Evolutionary conservation across 352 stramenopile genomes (phyloP).

Genomic region (Plasmopara muralis): DNA sequence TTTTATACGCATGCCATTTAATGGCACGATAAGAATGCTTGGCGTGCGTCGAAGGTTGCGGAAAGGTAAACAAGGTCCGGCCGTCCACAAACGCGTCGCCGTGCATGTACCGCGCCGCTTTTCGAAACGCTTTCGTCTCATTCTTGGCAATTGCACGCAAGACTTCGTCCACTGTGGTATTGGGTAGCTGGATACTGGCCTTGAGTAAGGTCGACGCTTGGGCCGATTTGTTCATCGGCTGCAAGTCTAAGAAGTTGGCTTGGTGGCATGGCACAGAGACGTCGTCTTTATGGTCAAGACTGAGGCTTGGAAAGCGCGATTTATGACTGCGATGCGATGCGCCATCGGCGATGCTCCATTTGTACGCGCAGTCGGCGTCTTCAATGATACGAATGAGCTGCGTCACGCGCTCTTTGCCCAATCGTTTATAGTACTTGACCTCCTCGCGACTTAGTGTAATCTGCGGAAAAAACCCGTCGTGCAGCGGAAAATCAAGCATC

Average conservation of each 20-base stretch:
- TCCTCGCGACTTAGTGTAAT: conserved; percentile 64
- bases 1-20: conserved; percentile 65
- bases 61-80: conserved; percentile 58
- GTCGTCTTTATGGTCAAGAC: conserved; percentile 12
- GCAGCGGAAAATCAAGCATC: conserved; percentile 64
- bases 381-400: conserved; percentile 76
- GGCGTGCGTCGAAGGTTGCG: conserved; percentile 14
- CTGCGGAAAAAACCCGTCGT: conserved; percentile 79
- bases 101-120: conserved; percentile 49
- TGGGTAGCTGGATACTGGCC: conserved; percentile 42
- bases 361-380: conserved; percentile 70
- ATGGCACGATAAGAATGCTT: conserved; percentile 57
- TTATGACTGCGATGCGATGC: conserved; percentile 3
- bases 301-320: conserved; percentile 10
- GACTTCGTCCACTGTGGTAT: conserved; percentile 50
- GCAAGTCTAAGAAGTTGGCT: conserved; percentile 65
- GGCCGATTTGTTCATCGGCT: conserved; percentile 43
- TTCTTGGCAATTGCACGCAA: conserved; percentile 44
- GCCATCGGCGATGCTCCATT: conserved; percentile 36
- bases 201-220: conserved; percentile 64
- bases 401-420: conserved; percentile 65
- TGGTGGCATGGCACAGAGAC: conserved; percentile 32
- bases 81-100: conserved; percentile 55
- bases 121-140: conserved; percentile 59
- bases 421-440: conserved; percentile 64